These are phyloP conservation scores for Panaeolus cyanescens DNA, from an alignment of 768 basidiomycete genomes.

Conservation along the genomic window DNA sequence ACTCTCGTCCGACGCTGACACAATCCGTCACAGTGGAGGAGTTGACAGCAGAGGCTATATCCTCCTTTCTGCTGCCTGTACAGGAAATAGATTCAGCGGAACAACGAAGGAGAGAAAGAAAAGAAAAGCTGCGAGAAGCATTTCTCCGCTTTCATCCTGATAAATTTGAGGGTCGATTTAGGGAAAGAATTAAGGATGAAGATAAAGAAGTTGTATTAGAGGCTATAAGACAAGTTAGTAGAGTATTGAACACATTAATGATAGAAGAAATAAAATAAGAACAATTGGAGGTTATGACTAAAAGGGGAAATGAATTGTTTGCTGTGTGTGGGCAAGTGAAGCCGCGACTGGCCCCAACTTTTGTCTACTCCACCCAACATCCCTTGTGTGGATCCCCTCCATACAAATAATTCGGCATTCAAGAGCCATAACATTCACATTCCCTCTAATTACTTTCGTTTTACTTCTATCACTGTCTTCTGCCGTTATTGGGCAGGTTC, in stretches of 20 bases:
- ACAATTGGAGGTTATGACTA: conserved; percentile 9
- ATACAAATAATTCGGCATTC: conserved; percentile 1
- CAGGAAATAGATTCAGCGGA: conserved; percentile 15
- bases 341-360: neutral
- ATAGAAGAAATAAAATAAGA: neutral
- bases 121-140: conserved; percentile 66
- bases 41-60: conserved; percentile 55
- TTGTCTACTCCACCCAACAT: conserved; percentile 8
- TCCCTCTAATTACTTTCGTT: neutral
- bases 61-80: conserved; percentile 54
- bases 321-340: conserved; percentile 4
- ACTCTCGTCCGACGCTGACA: conserved; percentile 10
- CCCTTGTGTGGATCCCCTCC: conserved; percentile 1
- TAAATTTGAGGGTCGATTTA: conserved; percentile 77
- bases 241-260: conserved; percentile 48
- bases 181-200: conserved; percentile 45
- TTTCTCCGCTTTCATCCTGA: conserved; percentile 80
- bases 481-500: neutral
- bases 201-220: conserved; percentile 57
- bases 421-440: conserved; percentile 1
- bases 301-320: conserved; percentile 1
- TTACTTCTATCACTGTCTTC: neutral
- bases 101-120: conserved; percentile 45
- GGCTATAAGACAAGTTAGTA: conserved; percentile 63
- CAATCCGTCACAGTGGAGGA: conserved; percentile 40